These are phyloP conservation scores for Nepenthes gracilis DNA, from an alignment of 148 eudicot genomes.

Conservation along the genomic window DNA sequence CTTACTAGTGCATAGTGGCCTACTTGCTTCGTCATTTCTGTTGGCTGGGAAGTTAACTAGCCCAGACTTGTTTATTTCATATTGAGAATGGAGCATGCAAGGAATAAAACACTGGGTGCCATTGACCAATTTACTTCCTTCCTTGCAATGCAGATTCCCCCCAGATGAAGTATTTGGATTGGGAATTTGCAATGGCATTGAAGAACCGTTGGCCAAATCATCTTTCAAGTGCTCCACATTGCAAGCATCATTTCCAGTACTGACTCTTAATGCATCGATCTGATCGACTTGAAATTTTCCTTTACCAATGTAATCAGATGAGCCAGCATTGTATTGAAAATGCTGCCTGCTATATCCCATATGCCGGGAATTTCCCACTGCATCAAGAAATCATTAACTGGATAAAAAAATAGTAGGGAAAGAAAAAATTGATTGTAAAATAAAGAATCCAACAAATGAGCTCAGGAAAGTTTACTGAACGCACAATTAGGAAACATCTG, in stretches of 20 bases:
- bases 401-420: not conserved
- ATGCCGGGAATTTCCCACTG: constrained; percentile 21
- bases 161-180: constrained; percentile 14
- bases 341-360: constrained; percentile 11
- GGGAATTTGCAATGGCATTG: constrained; percentile 11
- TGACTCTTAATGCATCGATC: constrained; percentile 10
- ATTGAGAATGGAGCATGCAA: constrained; percentile 16
- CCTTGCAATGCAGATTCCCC: constrained; percentile 10
- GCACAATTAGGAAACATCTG: constrained; percentile 28
- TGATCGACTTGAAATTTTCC: constrained; percentile 14
- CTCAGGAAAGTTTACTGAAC: constrained; percentile 9
- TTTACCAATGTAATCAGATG: constrained; percentile 17
- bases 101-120: constrained; percentile 16
- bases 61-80: constrained; percentile 14
- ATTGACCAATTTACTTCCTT: constrained; percentile 8
- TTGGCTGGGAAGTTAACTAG: constrained; percentile 10
- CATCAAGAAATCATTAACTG: constrained; percentile 12
- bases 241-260: constrained; percentile 13
- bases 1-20: constrained; percentile 8
- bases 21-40: constrained; percentile 12
- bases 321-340: constrained; percentile 12
- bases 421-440: not conserved
- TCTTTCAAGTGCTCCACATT: constrained; percentile 13
- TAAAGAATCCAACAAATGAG: not conserved
- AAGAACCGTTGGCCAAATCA: constrained; percentile 12